Evolutionary conservation across 2,329 filamentous ascomycete species (phyloP).

Genomic region (Colletotrichum tabaci): DNA sequence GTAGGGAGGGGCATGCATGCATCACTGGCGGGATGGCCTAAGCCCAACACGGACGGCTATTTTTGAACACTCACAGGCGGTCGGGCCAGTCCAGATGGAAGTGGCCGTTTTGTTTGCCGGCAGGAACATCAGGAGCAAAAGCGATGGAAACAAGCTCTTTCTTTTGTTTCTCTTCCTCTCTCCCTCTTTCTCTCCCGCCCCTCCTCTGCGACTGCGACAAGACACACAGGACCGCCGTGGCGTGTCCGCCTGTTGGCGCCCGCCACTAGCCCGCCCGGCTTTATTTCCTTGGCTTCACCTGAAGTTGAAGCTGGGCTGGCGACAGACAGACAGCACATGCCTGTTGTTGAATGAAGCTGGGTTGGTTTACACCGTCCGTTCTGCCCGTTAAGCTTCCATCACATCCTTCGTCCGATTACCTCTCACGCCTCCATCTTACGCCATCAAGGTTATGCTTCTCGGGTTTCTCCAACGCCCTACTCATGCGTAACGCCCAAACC

Average conservation of each 20-base stretch:
- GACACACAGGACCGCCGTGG: not conserved
- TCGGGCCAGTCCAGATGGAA: not conserved
- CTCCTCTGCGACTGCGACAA: not conserved
- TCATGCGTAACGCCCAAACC: not conserved
- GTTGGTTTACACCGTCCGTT: not conserved
- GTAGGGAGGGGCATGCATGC: not conserved
- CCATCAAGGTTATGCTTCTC: not conserved
- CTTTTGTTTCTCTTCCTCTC: constrained; percentile 8
- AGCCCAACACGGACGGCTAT: constrained; percentile 26
- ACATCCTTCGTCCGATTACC: constrained; percentile 19
- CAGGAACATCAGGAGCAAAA: constrained; percentile 7
- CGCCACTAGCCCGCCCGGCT: not conserved
- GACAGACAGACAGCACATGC: too few species aligned
- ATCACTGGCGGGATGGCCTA: too few species aligned
- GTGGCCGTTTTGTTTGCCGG: constrained; percentile 20
- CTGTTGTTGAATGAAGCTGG: not conserved
- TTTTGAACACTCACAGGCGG: constrained; percentile 11
- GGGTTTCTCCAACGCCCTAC: not conserved
- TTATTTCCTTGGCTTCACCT: constrained; percentile 28
- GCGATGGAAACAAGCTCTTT: not conserved
- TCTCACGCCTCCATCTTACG: not conserved
- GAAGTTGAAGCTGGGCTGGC: constrained; percentile 34
- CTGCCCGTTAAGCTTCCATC: constrained; percentile 14
- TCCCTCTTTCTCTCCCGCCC: not conserved
- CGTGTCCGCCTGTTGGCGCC: constrained; percentile 14